phyloP scores from a whole-genome alignment of 2,329 filamentous ascomycete species.

The Hypoxylon sp. region DNA sequence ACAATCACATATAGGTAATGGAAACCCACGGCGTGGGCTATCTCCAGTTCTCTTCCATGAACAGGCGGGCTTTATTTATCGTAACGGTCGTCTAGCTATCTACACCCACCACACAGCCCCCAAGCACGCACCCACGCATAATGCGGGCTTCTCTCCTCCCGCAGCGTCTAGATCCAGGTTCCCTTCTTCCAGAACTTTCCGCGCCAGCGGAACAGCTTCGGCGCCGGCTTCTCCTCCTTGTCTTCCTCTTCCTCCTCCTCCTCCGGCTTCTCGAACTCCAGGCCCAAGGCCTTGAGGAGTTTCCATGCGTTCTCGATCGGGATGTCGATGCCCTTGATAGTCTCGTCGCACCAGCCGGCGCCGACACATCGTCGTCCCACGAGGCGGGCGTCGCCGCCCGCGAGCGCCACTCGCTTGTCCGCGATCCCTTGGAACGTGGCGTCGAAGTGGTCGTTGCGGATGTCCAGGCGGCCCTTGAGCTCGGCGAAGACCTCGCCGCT shows the following conservation, averaged over 20 bases:
- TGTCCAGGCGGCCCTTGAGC: conserved; percentile 49
- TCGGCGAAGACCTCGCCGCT: conserved; percentile 40
- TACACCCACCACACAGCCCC: background rate
- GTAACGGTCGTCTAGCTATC: background rate
- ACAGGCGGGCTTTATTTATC: background rate
- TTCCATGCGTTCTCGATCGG: conserved; percentile 37
- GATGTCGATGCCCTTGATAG: conserved; percentile 48
- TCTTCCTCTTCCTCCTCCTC: conserved; percentile 7
- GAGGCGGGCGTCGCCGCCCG: conserved; percentile 29
- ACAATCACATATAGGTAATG: background rate
- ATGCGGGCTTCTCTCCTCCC: background rate
- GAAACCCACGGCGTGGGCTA: background rate
- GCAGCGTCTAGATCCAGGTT: conserved; percentile 3
- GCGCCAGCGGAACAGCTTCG: conserved; percentile 9
- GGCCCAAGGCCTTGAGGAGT: conserved; percentile 41
- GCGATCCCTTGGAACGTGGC: conserved; percentile 41
- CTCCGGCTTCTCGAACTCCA: conserved; percentile 8
- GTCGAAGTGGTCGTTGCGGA: conserved; percentile 43
- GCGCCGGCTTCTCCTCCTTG: background rate
- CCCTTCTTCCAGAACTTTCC: conserved; percentile 15
- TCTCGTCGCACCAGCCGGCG: conserved; percentile 50
- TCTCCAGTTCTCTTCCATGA: background rate
- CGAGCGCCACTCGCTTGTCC: conserved; percentile 18
- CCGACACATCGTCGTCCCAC: conserved; percentile 47
- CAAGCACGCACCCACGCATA: background rate